Evolutionary conservation across 768 basidiomycete genomes (phyloP), one percentile per base, ranked within the genome.

Genomic region (Chlorophyllum brunneum): DNA sequence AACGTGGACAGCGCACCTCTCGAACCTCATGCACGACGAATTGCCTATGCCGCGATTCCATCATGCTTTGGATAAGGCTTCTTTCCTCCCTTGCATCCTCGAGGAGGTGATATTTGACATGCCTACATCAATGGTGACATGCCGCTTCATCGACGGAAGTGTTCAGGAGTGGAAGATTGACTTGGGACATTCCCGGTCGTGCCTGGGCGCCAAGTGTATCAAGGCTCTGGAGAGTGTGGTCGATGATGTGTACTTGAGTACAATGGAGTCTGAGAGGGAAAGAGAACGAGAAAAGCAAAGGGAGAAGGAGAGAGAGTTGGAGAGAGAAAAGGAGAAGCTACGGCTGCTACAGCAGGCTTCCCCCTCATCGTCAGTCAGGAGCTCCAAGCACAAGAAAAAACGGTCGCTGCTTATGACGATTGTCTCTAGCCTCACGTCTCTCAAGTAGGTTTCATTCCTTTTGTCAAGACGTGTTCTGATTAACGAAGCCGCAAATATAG

Each of bases 381-480:
- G 58, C 2, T 60, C 69, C 36, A 79, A 77, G 56, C 84, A 88
- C 58, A 87, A 84, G 68, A 86, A 81, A 58, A 82, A 85, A 58
- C 75, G 82, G 38, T 89, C 88, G 13, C 63, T 89, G 54, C 70
- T 88, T 42, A 85, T 83, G 77, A 78, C 83, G 5, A 69, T 90
- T 34, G 62, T 53, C 18, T 53, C 51, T 2, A 4, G 51, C 27
- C 51, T 67, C 24, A 63, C 67, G 7, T 60, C 58, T 34, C 80
- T 88, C 54, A 77, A 82, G 76, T 85, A 68, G 46, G 76, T 64
- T 36, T 54, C 43, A 5, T 51, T 16, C 39, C 22, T 38, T 36
- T 23, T n/a, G 18, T 40, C 39, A 23, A n/a, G 22, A 56, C 31
- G 49, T 43, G 38, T 31, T 56, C 40, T 10, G 7, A 4, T 18